A percentile compares a stretch with the other conserved stretches of the same genome.
These are phyloP conservation scores for Tuber umbilicatum DNA, from an alignment of 495 filamentous ascomycete genomes.

Conservation along the genomic window DNA sequence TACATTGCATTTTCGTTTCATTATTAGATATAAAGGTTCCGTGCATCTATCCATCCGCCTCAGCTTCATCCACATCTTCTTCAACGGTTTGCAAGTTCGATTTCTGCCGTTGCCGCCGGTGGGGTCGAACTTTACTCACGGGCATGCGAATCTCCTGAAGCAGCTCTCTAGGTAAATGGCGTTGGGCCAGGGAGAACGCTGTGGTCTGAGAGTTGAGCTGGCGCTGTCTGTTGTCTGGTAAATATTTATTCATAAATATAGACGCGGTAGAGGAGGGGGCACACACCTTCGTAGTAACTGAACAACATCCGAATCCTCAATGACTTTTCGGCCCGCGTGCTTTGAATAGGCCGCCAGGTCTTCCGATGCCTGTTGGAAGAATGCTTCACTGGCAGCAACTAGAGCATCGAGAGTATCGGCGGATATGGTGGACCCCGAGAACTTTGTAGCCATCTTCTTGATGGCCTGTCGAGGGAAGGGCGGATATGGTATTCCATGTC, in stretches of 20 bases:
- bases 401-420: slow-evolving; percentile 67
- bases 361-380: slow-evolving; percentile 76
- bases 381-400: slow-evolving; percentile 75
- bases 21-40: background rate
- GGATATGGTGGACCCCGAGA: slow-evolving; percentile 57
- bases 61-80: slow-evolving; percentile 44
- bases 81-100: slow-evolving; percentile 41
- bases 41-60: slow-evolving; percentile 10
- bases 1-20: background rate
- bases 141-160: slow-evolving; percentile 73
- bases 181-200: slow-evolving; percentile 74
- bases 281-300: slow-evolving; percentile 73
- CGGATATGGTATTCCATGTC: slow-evolving; percentile 66
- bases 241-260: slow-evolving; percentile 27
- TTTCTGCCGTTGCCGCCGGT: slow-evolving; percentile 45
- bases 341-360: slow-evolving; percentile 72
- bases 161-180: slow-evolving; percentile 72
- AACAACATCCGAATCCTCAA: slow-evolving; percentile 76
- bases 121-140: slow-evolving; percentile 2
- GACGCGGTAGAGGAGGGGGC: slow-evolving; percentile 38
- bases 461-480: slow-evolving; percentile 63
- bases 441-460: slow-evolving; percentile 67
- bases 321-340: slow-evolving; percentile 75
- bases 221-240: slow-evolving; percentile 61
- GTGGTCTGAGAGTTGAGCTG: slow-evolving; percentile 65